These are phyloP conservation scores for Simmondsia chinensis DNA, from an alignment of 148 eudicot genomes.

Conservation along the genomic window DNA sequence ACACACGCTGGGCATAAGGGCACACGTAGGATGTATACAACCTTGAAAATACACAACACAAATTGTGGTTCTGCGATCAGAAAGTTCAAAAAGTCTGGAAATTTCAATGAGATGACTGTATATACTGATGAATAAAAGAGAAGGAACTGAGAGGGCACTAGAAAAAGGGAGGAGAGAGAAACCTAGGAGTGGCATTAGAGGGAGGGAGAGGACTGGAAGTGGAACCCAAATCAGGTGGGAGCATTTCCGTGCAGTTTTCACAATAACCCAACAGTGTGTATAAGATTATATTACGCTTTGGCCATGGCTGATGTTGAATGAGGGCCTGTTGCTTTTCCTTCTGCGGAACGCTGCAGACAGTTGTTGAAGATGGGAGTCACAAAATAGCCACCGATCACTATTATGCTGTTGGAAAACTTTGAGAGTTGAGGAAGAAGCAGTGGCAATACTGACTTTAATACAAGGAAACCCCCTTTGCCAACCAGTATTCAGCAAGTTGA, in stretches of 20 bases:
- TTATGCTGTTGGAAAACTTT: no score
- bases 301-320: neutral
- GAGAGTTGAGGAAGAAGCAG: no score
- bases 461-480: no score
- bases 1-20: slow-evolving; percentile 66
- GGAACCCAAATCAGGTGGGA: slow-evolving; percentile 42
- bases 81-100: neutral
- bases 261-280: neutral
- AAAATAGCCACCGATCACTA: no score
- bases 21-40: slow-evolving; percentile 45
- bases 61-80: neutral
- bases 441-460: no score
- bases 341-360: neutral
- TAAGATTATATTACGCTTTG: neutral
- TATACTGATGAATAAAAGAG: neutral
- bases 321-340: neutral
- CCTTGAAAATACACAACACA: slow-evolving; percentile 17
- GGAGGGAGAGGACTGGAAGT: slow-evolving; percentile 54
- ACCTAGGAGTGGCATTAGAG: slow-evolving; percentile 74
- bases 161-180: neutral
- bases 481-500: no score
- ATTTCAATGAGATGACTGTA: neutral
- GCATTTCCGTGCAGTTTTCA: slow-evolving; percentile 7
- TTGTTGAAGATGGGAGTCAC: no score
- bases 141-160: neutral